These are phyloP conservation scores for Chenopodium formosanum DNA, from an alignment of 148 eudicot genomes.

Conservation along the genomic window DNA sequence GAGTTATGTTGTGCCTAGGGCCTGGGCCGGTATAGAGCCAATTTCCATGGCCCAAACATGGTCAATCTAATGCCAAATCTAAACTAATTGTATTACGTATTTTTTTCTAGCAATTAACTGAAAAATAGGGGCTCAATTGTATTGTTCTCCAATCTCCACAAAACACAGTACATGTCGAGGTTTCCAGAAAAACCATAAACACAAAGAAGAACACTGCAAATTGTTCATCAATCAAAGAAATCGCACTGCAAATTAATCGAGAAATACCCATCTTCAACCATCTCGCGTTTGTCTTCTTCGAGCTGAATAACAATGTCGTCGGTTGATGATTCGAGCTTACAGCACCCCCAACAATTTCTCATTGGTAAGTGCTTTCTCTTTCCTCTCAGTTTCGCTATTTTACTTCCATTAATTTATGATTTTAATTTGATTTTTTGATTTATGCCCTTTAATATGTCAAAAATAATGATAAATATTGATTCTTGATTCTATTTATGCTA, in stretches of 20 bases:
- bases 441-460: not conserved
- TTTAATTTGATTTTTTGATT: not conserved
- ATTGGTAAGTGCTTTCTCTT: not conserved
- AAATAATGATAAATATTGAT: not conserved
- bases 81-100: too few relatives aligned
- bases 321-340: conserved; percentile 15
- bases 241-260: not conserved
- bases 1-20: too few relatives aligned
- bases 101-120: too few relatives aligned
- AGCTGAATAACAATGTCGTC: conserved; percentile 14
- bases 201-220: not conserved
- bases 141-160: not conserved
- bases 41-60: too few relatives aligned
- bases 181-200: not conserved
- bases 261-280: not conserved
- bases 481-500: not conserved
- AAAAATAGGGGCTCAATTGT: too few relatives aligned
- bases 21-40: too few relatives aligned
- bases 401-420: not conserved
- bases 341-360: conserved; percentile 4
- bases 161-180: not conserved
- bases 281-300: not conserved
- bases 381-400: not conserved
- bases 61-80: too few relatives aligned
- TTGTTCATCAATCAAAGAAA: not conserved